A percentile compares a stretch with the other conserved stretches of the same genome.
Evolutionary conservation across 352 stramenopile genomes (phyloP).

Genomic region (Halophytophthora polymorphica): DNA sequence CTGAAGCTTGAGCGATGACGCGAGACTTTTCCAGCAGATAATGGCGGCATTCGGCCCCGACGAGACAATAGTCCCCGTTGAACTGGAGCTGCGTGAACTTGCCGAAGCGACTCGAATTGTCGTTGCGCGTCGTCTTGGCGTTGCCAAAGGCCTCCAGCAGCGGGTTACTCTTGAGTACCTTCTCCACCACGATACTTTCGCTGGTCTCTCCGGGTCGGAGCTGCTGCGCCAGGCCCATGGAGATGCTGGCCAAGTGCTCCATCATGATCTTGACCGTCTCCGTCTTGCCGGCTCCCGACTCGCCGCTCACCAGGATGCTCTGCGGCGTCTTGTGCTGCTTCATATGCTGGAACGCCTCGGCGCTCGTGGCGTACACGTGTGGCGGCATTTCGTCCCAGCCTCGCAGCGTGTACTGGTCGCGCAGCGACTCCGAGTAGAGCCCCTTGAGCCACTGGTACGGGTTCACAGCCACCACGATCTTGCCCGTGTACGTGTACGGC

Average conservation of each 20-base stretch:
- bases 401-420: slow-evolving; percentile 66
- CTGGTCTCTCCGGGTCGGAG: slow-evolving; percentile 63
- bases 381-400: slow-evolving; percentile 71
- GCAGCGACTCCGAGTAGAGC: slow-evolving; percentile 80
- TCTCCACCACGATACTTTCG: slow-evolving; percentile 75
- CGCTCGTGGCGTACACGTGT: slow-evolving; percentile 89
- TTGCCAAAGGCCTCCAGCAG: slow-evolving; percentile 91
- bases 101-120: slow-evolving; percentile 95
- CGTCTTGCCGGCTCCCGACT: too few relatives aligned
- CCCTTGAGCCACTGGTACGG: slow-evolving; percentile 91
- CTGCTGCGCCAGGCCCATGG: slow-evolving; percentile 53
- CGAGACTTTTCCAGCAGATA: slow-evolving; percentile 98
- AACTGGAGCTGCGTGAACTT: slow-evolving; percentile 96
- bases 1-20: slow-evolving; percentile 84
- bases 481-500: slow-evolving; percentile 96
- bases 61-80: slow-evolving; percentile 79
- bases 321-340: slow-evolving; percentile 97
- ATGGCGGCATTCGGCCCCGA: slow-evolving; percentile 86
- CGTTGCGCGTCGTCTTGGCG: slow-evolving; percentile 91
- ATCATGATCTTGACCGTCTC: too few relatives aligned
- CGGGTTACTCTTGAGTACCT: slow-evolving; percentile 90
- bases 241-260: slow-evolving; percentile 91
- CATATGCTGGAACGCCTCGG: too few relatives aligned
- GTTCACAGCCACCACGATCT: slow-evolving; percentile 97
- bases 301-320: too few relatives aligned